Evolutionary conservation across 2,329 filamentous ascomycete genomes (phyloP).

Genomic region (Ceratocystis alfenasii): DNA sequence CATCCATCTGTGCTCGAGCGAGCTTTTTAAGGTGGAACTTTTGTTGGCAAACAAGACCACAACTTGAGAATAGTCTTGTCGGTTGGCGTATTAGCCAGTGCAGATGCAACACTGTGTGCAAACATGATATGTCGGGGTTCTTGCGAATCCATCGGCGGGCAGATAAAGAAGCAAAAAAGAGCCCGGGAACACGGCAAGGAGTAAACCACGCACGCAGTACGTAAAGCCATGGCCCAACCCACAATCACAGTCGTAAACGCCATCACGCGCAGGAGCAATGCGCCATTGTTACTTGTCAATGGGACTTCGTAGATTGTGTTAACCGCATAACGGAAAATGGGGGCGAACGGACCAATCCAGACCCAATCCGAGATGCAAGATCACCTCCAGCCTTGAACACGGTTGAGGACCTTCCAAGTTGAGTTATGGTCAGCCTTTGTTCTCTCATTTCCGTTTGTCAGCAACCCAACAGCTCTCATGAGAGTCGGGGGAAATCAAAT

Average conservation of each 20-base stretch:
- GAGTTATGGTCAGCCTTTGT: background rate
- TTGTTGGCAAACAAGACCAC: background rate
- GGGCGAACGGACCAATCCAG: background rate
- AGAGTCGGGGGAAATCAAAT: too few relatives aligned
- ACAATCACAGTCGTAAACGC: background rate
- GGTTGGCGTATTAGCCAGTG: background rate
- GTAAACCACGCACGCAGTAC: too few relatives aligned
- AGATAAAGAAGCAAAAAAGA: background rate
- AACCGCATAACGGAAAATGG: background rate
- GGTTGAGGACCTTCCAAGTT: background rate
- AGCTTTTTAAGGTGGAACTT: background rate
- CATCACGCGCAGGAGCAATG: background rate
- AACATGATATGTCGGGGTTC: background rate
- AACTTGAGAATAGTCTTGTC: background rate
- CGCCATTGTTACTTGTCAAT: constrained; percentile 1
- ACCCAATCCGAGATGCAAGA: background rate
- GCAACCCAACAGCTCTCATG: background rate
- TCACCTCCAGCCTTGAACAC: background rate
- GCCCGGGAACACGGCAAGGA: too few relatives aligned
- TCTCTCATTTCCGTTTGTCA: background rate
- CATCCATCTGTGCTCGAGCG: constrained; percentile 5
- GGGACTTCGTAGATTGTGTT: background rate
- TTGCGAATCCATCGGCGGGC: background rate
- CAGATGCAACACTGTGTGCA: background rate
- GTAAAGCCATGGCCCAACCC: background rate